Evolutionary conservation across 108 stramenopile species (phyloP).

Genomic region (Stephanodiscus minutulus): DNA sequence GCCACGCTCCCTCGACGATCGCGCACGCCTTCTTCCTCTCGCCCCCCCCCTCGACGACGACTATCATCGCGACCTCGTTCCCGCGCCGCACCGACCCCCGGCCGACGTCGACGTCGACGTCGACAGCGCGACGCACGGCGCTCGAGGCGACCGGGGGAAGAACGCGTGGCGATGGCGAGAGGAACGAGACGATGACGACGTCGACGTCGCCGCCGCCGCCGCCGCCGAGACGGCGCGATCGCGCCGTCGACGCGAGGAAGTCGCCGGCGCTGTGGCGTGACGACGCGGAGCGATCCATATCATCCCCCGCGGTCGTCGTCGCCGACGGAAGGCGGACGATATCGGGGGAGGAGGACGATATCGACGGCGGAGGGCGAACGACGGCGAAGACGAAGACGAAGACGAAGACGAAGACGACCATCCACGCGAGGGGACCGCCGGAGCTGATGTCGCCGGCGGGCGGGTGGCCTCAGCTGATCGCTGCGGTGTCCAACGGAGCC

Average conservation of each 20-base stretch:
- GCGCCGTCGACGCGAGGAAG: conserved; percentile 59
- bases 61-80: too few species aligned
- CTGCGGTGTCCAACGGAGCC: conserved; percentile 80
- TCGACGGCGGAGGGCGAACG: neutral
- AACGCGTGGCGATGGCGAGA: too few species aligned
- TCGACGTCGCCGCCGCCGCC: neutral
- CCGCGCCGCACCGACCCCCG: too few species aligned
- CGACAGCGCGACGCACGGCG: too few species aligned
- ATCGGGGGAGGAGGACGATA: too few species aligned
- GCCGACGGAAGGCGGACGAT: neutral
- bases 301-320: conserved; percentile 8
- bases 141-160: too few species aligned
- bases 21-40: too few species aligned
- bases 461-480: conserved; percentile 71
- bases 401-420: neutral
- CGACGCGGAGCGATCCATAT: conserved; percentile 40
- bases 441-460: conserved; percentile 81
- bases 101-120: too few species aligned
- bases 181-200: too few species aligned
- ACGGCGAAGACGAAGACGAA: neutral
- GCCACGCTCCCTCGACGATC: too few species aligned
- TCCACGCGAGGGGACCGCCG: conserved; percentile 40
- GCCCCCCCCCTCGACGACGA: too few species aligned
- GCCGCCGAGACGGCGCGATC: conserved; percentile 18
- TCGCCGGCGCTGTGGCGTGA: conserved; percentile 74